phyloP scores from a whole-genome alignment of 1,139 yeast species.

The Debaryomycetaceae sp. region DNA sequence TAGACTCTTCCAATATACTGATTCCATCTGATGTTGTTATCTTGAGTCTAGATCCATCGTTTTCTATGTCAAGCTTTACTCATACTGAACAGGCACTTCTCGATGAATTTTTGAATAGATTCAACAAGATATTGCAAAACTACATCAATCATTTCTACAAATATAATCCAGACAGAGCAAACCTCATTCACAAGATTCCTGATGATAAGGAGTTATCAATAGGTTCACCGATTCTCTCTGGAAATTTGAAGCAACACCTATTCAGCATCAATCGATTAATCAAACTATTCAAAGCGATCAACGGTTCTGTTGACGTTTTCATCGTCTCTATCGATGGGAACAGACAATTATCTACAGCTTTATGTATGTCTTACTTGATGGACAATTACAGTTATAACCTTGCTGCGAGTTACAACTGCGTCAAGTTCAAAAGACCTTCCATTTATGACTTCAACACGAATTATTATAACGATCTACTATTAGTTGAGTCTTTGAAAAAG shows the following conservation, averaged over 20 bases:
- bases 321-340: conserved; percentile 33
- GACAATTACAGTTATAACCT: conserved; percentile 39
- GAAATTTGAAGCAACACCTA: conserved; percentile 35
- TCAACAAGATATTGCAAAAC: conserved; percentile 37
- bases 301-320: conserved; percentile 32
- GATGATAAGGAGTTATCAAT: conserved; percentile 22
- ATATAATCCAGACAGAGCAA: conserved; percentile 26
- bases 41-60: conserved; percentile 38
- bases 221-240: conserved; percentile 37
- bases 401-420: conserved; percentile 22
- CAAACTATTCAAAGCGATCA: conserved; percentile 33
- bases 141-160: conserved; percentile 36
- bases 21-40: conserved; percentile 39
- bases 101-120: conserved; percentile 23
- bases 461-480: conserved; percentile 41
- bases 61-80: conserved; percentile 17
- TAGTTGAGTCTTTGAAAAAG: conserved; percentile 39
- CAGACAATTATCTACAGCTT: conserved; percentile 28
- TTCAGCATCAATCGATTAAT: conserved; percentile 38
- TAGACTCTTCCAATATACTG: conserved; percentile 18
- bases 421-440: conserved; percentile 15
- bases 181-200: conserved; percentile 32
- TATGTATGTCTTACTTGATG: conserved; percentile 40
- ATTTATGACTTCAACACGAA: conserved; percentile 25
- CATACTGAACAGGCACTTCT: conserved; percentile 18